Conservation (phyloP, 2,329 filamentous ascomycete species). For the Fusarium sp. region DNA sequence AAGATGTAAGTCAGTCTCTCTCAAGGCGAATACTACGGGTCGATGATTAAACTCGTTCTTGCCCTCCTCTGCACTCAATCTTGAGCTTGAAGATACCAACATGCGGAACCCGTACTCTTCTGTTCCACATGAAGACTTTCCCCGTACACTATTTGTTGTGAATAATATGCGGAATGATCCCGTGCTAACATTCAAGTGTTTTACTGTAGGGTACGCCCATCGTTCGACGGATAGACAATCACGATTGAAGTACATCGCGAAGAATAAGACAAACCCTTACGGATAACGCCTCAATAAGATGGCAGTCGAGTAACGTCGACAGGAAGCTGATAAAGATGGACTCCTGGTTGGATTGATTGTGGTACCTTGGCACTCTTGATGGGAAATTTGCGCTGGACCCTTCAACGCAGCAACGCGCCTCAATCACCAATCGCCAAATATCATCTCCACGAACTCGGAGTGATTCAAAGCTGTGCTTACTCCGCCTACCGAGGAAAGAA, state of each 20-base stretch:
- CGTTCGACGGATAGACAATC: not conserved
- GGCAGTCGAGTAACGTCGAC: too few species aligned
- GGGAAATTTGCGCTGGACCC: too few species aligned
- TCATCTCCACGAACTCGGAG: not conserved
- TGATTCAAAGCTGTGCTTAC: not conserved
- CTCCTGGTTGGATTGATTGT: too few species aligned
- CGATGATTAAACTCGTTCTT: not conserved
- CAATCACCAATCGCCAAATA: not conserved
- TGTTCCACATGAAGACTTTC: not conserved
- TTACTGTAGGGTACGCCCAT: not conserved
- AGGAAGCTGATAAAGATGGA: too few species aligned
- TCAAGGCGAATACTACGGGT: not conserved
- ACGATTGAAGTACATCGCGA: not conserved
- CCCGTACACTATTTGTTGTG: rapidly evolving
- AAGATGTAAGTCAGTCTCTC: not conserved
- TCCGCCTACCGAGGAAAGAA: not conserved
- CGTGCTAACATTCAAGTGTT: not conserved
- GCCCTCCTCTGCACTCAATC: not conserved
- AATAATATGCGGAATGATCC: not conserved
- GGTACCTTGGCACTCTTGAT: too few species aligned
- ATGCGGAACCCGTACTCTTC: not conserved
- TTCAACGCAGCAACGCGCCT: not conserved
- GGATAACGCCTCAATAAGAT: too few species aligned
- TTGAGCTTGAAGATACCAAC: not conserved
- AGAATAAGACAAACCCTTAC: too few species aligned